phyloP scores from a whole-genome alignment of 768 basidiomycete genomes.

The Kwoniella sp. region DNA sequence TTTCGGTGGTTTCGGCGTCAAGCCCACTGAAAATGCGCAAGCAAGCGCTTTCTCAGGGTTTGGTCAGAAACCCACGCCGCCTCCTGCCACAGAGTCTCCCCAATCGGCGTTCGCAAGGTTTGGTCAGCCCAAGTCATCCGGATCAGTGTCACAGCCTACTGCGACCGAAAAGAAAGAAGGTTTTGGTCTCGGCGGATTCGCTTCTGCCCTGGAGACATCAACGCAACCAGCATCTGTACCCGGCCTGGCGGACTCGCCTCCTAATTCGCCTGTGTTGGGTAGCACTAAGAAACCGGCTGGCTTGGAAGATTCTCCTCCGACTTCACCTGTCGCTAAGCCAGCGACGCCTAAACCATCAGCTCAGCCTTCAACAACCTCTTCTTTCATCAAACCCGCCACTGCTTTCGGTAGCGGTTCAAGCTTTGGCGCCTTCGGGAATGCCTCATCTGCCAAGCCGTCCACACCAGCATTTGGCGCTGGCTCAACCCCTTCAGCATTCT shows the following conservation, averaged over 20 bases:
- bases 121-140: conserved; percentile 28
- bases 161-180: conserved; percentile 18
- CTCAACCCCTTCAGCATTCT: conserved; percentile 29
- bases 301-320: conserved; percentile 42
- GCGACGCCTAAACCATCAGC: conserved; percentile 11
- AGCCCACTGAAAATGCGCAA: conserved; percentile 3
- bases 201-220: conserved; percentile 33
- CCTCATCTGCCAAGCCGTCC: conserved; percentile 25
- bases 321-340: conserved; percentile 27
- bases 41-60: not conserved
- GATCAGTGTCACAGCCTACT: conserved; percentile 6
- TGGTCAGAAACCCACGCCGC: conserved; percentile 9
- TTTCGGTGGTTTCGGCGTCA: conserved; percentile 18
- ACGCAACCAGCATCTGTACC: conserved; percentile 30
- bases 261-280: conserved; percentile 29
- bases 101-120: conserved; percentile 30
- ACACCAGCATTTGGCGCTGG: conserved; percentile 29
- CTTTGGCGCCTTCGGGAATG: conserved; percentile 37
- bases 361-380: conserved; percentile 10
- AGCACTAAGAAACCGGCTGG: conserved; percentile 22
- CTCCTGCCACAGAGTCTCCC: conserved; percentile 11
- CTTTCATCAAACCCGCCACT: conserved; percentile 50
- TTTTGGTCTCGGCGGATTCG: conserved; percentile 48
- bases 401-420: conserved; percentile 35
- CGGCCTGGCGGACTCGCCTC: conserved; percentile 43